A percentile compares a stretch with the other conserved stretches of the same genome.
These are phyloP conservation scores for Stagonosporopsis tanaceti DNA, from an alignment of 2,329 filamentous ascomycete species.

Conservation along the genomic window DNA sequence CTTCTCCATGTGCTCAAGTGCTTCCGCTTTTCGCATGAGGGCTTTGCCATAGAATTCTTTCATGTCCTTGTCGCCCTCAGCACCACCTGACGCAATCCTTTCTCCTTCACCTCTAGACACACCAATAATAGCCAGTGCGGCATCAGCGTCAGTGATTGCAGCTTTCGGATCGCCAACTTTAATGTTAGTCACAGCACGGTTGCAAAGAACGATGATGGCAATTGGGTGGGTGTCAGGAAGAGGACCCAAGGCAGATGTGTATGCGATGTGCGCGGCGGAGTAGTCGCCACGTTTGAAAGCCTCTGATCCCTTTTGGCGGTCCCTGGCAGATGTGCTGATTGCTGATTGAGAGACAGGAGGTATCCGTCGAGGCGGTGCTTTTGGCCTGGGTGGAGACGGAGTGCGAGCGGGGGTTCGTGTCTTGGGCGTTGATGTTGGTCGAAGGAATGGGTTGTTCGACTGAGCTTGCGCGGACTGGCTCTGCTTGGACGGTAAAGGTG, in stretches of 20 bases:
- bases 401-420: conserved; percentile 48
- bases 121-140: conserved; percentile 81
- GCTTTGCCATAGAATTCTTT: conserved; percentile 93
- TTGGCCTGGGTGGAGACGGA: conserved; percentile 54
- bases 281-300: conserved; percentile 97
- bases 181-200: conserved; percentile 86
- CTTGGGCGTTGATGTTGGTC: conserved; percentile 38
- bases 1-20: conserved; percentile 92
- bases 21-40: conserved; percentile 92
- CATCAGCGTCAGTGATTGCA: conserved; percentile 84
- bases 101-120: conserved; percentile 80
- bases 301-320: conserved; percentile 81
- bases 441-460: conserved; percentile 52
- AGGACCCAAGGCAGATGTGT: conserved; percentile 76
- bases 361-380: conserved; percentile 64
- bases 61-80: conserved; percentile 77
- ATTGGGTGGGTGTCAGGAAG: conserved; percentile 83
- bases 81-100: conserved; percentile 71
- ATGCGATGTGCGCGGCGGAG: conserved; percentile 82
- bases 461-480: conserved; percentile 46
- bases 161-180: conserved; percentile 93
- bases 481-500: conserved; percentile 31
- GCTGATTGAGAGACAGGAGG: conserved; percentile 74
- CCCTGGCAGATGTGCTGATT: conserved; percentile 76
- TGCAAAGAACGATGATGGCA: conserved; percentile 87